Base-by-base conservation (phyloP, 2,329 filamentous ascomycete species). In the Simplicillium sp. region DNA sequence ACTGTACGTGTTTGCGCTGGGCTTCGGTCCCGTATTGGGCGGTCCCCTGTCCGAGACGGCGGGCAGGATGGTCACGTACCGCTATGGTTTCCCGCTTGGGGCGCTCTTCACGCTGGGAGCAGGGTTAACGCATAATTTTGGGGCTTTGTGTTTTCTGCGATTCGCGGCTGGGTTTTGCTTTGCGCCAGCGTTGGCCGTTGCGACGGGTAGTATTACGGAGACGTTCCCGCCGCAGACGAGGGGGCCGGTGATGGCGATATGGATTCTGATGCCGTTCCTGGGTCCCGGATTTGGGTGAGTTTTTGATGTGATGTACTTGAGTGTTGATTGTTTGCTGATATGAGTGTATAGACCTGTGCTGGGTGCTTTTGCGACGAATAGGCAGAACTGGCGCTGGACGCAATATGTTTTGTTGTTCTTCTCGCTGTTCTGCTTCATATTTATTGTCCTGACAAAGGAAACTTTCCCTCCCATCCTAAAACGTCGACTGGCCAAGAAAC, bases 1-100 rank as follows among this genome's bases (percentile, higher is more conserved):
- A 0, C 54, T 80, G 6, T 84, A 79, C 53, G 70, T 77, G 6
- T 57, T 81, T 9, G 78, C 77, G 1, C 64, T 83, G 0, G 75
- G 63, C 3, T 61, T 80, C 13, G 79, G 78, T 0, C 79, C 80
- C 7, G 58, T 81, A 38, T 46, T 79, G 12, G 73, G 72, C 9
- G 75, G 77, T 0, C 79, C 77, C 0, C 50, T 80, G 1, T 77
- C 71, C 37, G 80, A 83, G 51, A 70, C 65, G 0, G 57, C 73
- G 29, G 79, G 80, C 2, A 64, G 80, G 1, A 62, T 67, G 16
- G 58, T 67, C 3, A 65, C 80, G 18, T 80, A 77, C 52, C 41
- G 69, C 1, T 48, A 60, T 2, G 63, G 64, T 0, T 54, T 69
- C 2, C 65, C 68, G 0, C 48, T 75, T 0, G 73, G 71, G 3